A percentile compares a stretch with the other conserved stretches of the same genome.
Conservation (phyloP, 148 eudicot genomes). For the Silene conica region DNA sequence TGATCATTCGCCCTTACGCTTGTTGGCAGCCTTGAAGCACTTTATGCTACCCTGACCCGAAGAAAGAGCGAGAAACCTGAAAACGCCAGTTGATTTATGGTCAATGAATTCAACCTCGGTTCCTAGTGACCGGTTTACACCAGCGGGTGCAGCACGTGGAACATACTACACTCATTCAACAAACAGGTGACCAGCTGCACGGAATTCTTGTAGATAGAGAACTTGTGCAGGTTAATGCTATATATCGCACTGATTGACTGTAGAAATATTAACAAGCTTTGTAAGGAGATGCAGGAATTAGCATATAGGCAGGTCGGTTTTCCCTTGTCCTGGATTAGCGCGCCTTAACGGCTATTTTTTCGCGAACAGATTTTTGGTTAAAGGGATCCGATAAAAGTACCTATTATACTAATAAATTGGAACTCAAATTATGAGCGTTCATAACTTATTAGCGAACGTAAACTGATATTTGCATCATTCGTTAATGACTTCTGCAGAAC, state of each 20-base stretch:
- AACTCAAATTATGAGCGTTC: too few species aligned
- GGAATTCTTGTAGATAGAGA: not conserved
- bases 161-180: too few species aligned
- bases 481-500: too few species aligned
- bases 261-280: not conserved
- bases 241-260: not conserved
- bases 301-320: too few species aligned
- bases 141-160: not conserved
- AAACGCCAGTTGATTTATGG: constrained; percentile 14
- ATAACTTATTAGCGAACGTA: too few species aligned
- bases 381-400: too few species aligned
- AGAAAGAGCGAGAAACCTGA: constrained; percentile 1
- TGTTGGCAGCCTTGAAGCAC: constrained; percentile 13
- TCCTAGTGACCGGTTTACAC: not conserved
- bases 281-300: too few species aligned
- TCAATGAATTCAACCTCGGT: not conserved
- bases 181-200: not conserved
- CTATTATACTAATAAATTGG: too few species aligned
- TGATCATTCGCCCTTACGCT: not conserved
- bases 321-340: too few species aligned
- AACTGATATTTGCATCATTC: too few species aligned
- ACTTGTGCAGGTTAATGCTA: constrained; percentile 14
- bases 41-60: not conserved
- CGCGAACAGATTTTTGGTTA: too few species aligned
- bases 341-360: too few species aligned